These are phyloP conservation scores for Mycena crocata DNA, from an alignment of 768 basidiomycete species.

Conservation along the genomic window DNA sequence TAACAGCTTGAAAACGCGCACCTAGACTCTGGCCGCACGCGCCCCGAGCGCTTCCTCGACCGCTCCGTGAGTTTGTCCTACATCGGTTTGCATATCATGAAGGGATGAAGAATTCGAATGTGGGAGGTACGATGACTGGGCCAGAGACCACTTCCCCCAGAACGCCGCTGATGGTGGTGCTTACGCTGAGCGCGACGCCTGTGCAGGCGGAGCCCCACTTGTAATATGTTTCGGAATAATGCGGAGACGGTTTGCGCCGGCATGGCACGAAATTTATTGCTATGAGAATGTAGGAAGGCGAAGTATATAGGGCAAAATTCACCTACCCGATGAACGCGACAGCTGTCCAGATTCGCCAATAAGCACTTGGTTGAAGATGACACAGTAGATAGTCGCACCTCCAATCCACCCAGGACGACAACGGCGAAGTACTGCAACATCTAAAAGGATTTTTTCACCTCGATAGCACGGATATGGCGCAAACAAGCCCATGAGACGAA, in stretches of 20 bases:
- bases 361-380: too few relatives aligned
- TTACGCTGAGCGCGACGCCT: conserved; percentile 32
- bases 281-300: too few relatives aligned
- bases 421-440: too few relatives aligned
- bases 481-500: too few relatives aligned
- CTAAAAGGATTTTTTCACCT: too few relatives aligned
- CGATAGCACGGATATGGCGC: too few relatives aligned
- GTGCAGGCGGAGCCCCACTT: conserved; percentile 32
- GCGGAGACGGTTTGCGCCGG: conserved; percentile 36
- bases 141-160: conserved; percentile 35
- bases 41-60: conserved; percentile 22
- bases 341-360: too few relatives aligned
- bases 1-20: background rate
- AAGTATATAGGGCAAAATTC: too few relatives aligned
- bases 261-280: too few relatives aligned
- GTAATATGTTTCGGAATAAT: conserved; percentile 30
- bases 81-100: background rate
- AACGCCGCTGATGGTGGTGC: conserved; percentile 33
- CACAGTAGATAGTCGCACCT: too few relatives aligned
- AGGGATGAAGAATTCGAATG: background rate
- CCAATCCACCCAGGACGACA: too few relatives aligned
- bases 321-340: too few relatives aligned
- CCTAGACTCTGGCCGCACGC: conserved; percentile 29
- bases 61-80: conserved; percentile 34
- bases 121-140: conserved; percentile 32